Evolutionary conservation across 108 stramenopile species (phyloP).

Genomic region (Parmales sp.): DNA sequence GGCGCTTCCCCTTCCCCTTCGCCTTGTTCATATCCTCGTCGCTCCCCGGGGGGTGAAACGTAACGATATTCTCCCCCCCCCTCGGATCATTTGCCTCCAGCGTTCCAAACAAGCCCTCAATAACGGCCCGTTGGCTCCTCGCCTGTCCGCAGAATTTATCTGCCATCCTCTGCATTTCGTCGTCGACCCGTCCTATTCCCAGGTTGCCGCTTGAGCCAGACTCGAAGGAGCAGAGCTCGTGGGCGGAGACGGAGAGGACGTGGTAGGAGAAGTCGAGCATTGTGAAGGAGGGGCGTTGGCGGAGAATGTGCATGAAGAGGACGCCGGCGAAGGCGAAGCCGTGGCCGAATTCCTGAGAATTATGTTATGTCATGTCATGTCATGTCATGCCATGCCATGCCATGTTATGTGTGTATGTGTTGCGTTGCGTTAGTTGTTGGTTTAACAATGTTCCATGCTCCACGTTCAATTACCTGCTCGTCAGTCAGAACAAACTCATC

Average conservation of each 20-base stretch:
- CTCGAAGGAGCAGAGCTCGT: slow-evolving; percentile 12
- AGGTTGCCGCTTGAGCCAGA: neutral
- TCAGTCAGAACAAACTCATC: too few species aligned
- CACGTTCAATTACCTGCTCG: too few species aligned
- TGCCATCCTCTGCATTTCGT: neutral
- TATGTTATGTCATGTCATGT: slow-evolving; percentile 11
- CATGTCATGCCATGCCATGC: neutral
- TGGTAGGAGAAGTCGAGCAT: slow-evolving; percentile 34
- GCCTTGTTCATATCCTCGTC: too few species aligned
- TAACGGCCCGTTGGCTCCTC: slow-evolving; percentile 2
- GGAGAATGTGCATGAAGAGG: slow-evolving; percentile 24
- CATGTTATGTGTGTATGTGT: too few species aligned
- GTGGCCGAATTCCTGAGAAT: slow-evolving; percentile 34
- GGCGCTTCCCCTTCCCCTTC: too few species aligned
- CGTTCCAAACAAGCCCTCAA: too few species aligned
- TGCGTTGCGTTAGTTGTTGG: too few species aligned
- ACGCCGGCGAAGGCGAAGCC: slow-evolving; percentile 32
- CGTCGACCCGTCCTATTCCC: neutral
- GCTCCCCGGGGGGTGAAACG: too few species aligned
- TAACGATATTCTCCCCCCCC: too few species aligned
- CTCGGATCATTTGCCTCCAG: too few species aligned
- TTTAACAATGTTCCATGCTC: too few species aligned
- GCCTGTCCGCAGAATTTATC: neutral
- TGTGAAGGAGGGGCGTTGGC: slow-evolving; percentile 25
- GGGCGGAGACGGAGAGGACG: slow-evolving; percentile 22